Percentiles rank a stretch among this genome's conserved stretches.
Evolutionary conservation across 2,329 filamentous ascomycete genomes (phyloP).

Genomic region (Aspergillus sp.): DNA sequence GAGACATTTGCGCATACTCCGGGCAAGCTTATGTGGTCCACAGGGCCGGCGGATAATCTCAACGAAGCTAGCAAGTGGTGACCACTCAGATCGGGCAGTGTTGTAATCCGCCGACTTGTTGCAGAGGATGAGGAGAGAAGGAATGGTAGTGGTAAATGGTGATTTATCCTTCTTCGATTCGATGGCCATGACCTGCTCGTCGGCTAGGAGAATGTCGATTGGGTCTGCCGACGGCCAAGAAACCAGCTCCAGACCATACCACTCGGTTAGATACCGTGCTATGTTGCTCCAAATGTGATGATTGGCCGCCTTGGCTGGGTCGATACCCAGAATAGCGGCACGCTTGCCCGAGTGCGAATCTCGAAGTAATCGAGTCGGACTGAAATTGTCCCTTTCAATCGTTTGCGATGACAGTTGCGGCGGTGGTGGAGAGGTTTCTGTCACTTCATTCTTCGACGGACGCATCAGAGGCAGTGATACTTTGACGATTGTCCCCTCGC

Average conservation of each 20-base stretch:
- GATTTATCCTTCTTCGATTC: constrained; percentile 11
- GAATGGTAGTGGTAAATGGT: constrained; percentile 9
- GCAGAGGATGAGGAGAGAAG: constrained; percentile 34
- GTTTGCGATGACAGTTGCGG: constrained; percentile 5
- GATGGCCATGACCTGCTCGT: constrained; percentile 23
- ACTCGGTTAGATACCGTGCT: constrained; percentile 28
- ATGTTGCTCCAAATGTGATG: constrained; percentile 23
- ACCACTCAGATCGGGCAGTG: constrained; percentile 21
- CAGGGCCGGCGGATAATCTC: constrained; percentile 37
- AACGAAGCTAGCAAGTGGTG: constrained; percentile 26
- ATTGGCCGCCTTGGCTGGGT: constrained; percentile 11
- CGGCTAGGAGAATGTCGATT: constrained; percentile 32
- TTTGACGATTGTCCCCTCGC: constrained; percentile 52
- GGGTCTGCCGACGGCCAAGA: constrained; percentile 19
- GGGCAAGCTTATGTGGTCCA: constrained; percentile 38
- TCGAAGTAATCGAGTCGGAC: constrained; percentile 19
- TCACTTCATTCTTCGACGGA: constrained; percentile 10
- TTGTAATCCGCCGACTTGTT: constrained; percentile 32
- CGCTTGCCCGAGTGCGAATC: constrained; percentile 20
- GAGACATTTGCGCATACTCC: constrained; percentile 27
- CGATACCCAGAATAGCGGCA: constrained; percentile 24
- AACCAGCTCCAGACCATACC: constrained; percentile 33
- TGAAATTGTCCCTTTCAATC: constrained; percentile 14
- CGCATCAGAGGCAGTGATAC: constrained; percentile 43
- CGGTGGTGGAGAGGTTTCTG: constrained; percentile 14